phyloP scores from a whole-genome alignment of 1,139 yeast species.

The Lodderomyces oxycetoniae region DNA sequence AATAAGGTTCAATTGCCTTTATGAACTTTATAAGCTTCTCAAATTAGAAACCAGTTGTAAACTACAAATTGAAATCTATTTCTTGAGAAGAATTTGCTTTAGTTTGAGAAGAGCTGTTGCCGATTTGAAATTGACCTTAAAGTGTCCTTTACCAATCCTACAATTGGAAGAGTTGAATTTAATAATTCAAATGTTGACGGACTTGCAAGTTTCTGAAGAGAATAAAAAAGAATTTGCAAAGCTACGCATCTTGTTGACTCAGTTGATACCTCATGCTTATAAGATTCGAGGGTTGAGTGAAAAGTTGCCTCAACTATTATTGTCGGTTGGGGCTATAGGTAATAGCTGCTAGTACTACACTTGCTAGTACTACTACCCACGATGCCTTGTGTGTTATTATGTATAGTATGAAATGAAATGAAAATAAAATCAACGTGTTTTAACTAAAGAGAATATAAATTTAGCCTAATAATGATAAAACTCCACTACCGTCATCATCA shows the following conservation, averaged over 20 bases:
- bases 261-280: conserved; percentile 23
- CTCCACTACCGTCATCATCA: too few species aligned
- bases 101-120: conserved; percentile 33
- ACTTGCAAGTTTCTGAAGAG: conserved; percentile 4
- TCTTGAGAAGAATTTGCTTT: conserved; percentile 30
- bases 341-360: too few species aligned
- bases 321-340: too few species aligned
- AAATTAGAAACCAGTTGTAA: conserved; percentile 14
- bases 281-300: conserved; percentile 17
- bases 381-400: too few species aligned
- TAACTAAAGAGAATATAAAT: too few species aligned
- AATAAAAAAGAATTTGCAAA: conserved; percentile 12
- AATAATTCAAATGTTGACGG: conserved; percentile 12
- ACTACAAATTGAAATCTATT: conserved; percentile 19
- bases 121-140: conserved; percentile 26
- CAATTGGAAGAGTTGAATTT: conserved; percentile 36
- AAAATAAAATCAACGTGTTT: too few species aligned
- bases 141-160: conserved; percentile 33
- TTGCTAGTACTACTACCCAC: too few species aligned
- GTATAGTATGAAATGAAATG: too few species aligned
- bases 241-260: conserved; percentile 22
- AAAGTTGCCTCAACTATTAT: not conserved
- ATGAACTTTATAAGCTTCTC: conserved; percentile 28
- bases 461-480: too few species aligned
- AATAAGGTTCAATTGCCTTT: conserved; percentile 30